Percentiles rank a stretch among this genome's conserved stretches.
These are phyloP conservation scores for Margaritispora aquatica DNA, from an alignment of 495 filamentous ascomycete species.

Conservation along the genomic window DNA sequence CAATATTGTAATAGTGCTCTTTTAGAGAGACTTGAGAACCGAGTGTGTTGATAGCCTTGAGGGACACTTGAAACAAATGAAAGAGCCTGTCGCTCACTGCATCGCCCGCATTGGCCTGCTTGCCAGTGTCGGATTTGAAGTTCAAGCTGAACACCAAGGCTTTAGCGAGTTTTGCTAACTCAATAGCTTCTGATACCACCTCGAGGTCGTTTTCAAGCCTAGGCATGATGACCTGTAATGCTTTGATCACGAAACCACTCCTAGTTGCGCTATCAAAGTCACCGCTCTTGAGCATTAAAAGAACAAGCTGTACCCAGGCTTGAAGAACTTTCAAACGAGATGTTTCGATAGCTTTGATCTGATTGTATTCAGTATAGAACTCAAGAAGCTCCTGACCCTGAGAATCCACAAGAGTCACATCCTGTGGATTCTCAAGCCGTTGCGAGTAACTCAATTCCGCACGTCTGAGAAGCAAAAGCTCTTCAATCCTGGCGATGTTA, in stretches of 20 bases:
- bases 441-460: constrained; percentile 46
- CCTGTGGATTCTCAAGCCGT: constrained; percentile 44
- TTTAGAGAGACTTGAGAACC: constrained; percentile 63
- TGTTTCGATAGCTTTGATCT: constrained; percentile 47
- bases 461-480: constrained; percentile 52
- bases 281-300: constrained; percentile 70
- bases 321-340: constrained; percentile 60
- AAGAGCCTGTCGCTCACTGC: constrained; percentile 83
- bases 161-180: constrained; percentile 72
- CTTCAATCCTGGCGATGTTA: constrained; percentile 54
- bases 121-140: constrained; percentile 39
- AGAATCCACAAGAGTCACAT: constrained; percentile 47
- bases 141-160: constrained; percentile 69
- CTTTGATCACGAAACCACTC: constrained; percentile 71
- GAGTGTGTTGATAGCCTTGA: constrained; percentile 67
- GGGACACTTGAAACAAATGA: constrained; percentile 79
- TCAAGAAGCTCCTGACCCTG: constrained; percentile 53
- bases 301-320: constrained; percentile 76
- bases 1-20: constrained; percentile 80
- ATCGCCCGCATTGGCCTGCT: constrained; percentile 52
- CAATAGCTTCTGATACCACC: constrained; percentile 56
- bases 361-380: constrained; percentile 57
- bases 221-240: constrained; percentile 77
- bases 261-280: constrained; percentile 62
- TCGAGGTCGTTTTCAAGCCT: constrained; percentile 69